A percentile compares a stretch with the other conserved stretches of the same genome.
Conservation (phyloP, 2,329 filamentous ascomycete species). For the Monosporascus ibericus region DNA sequence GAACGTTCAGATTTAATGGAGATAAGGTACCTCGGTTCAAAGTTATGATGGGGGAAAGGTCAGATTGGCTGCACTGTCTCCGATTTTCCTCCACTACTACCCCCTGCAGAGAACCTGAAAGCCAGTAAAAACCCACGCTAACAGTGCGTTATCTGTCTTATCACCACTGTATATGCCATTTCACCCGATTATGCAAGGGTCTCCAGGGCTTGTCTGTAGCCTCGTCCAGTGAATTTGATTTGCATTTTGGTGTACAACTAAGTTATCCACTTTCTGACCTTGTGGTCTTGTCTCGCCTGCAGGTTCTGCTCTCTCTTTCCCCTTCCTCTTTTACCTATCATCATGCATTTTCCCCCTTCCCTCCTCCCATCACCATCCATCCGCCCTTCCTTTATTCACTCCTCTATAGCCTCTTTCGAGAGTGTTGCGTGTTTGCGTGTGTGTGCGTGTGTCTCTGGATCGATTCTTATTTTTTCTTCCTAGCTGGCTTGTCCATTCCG, state of each 20-base stretch:
- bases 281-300: slow-evolving; percentile 2
- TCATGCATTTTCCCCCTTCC: slow-evolving; percentile 18
- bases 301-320: slow-evolving; percentile 2
- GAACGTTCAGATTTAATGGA: not conserved
- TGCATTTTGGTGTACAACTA: not conserved
- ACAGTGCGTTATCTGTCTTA: not conserved
- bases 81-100: not conserved
- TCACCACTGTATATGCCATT: not conserved
- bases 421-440: slow-evolving; percentile 17
- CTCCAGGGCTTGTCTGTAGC: not conserved
- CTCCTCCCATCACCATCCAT: slow-evolving; percentile 21
- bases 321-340: slow-evolving; percentile 13
- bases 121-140: not conserved
- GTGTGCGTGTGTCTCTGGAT: slow-evolving; percentile 14
- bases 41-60: not conserved
- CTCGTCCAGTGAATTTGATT: slow-evolving; percentile 2
- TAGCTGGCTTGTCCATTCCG: not conserved
- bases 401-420: slow-evolving; percentile 23
- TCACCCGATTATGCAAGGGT: not conserved
- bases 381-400: slow-evolving; percentile 28
- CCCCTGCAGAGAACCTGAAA: not conserved
- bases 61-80: not conserved
- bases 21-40: not conserved
- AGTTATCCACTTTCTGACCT: not conserved
- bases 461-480: slow-evolving; percentile 19